These are phyloP conservation scores for Colletotrichum sp. DNA, from an alignment of 2,329 filamentous ascomycete species.

Conservation along the genomic window DNA sequence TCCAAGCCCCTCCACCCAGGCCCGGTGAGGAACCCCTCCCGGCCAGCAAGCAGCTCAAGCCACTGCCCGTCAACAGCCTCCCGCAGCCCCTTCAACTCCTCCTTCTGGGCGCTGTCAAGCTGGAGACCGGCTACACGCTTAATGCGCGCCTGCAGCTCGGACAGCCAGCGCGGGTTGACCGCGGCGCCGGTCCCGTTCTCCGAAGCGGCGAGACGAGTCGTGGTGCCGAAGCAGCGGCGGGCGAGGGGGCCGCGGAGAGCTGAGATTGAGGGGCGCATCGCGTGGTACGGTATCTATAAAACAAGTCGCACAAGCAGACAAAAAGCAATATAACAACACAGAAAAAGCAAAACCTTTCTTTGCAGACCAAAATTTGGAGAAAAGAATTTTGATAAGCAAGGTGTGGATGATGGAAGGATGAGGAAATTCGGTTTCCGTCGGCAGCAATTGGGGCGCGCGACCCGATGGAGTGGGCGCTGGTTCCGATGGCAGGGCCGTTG, in stretches of 20 bases:
- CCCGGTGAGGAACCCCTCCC: conserved; percentile 76
- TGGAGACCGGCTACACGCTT: background rate
- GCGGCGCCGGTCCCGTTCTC: background rate
- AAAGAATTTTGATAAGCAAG: background rate
- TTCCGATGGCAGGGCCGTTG: background rate
- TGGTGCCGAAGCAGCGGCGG: conserved; percentile 1
- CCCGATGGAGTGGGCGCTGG: background rate
- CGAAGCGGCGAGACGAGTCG: background rate
- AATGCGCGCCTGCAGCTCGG: conserved; percentile 28
- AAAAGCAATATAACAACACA: background rate
- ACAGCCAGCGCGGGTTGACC: conserved; percentile 30
- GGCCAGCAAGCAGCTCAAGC: conserved; percentile 74
- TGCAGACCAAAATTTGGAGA: background rate
- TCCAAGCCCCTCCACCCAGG: conserved; percentile 64
- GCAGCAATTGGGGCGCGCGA: background rate
- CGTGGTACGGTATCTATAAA: background rate
- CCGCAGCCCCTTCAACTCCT: conserved; percentile 1
- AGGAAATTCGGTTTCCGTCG: conserved; percentile 13
- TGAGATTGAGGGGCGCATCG: background rate
- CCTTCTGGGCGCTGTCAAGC: background rate
- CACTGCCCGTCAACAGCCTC: conserved; percentile 52
- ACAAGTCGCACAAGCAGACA: background rate
- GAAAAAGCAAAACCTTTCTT: background rate
- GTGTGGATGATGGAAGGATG: background rate
- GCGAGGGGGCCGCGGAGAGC: background rate